Percentiles rank a stretch among this genome's conserved stretches.
These are phyloP conservation scores for Entophlyctis luteolus DNA, from an alignment of 192 early-diverging fungal genomes.

Conservation along the genomic window DNA sequence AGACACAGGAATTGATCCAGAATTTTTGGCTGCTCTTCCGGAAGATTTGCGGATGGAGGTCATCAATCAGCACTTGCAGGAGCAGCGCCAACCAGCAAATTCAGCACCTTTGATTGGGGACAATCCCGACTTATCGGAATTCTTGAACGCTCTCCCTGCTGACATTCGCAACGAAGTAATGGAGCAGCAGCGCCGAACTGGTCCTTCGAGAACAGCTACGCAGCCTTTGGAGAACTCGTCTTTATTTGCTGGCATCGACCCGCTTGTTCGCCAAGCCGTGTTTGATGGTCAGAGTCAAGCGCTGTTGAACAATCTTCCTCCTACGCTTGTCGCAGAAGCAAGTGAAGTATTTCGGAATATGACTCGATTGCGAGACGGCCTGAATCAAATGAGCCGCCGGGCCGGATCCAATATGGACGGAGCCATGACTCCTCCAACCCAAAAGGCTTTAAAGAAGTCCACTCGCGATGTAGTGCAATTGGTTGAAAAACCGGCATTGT, in stretches of 20 bases:
- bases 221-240: constrained; percentile 50
- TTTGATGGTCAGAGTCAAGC: constrained; percentile 51
- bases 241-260: constrained; percentile 57
- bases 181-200: constrained; percentile 61
- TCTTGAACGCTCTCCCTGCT: constrained; percentile 84
- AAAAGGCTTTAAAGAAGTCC: constrained; percentile 20
- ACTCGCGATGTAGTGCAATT: constrained; percentile 72
- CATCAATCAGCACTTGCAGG: constrained; percentile 72
- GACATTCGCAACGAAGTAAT: constrained; percentile 89
- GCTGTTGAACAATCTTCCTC: constrained; percentile 36
- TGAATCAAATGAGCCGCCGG: neutral
- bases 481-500: constrained; percentile 74
- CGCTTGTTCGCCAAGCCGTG: constrained; percentile 49
- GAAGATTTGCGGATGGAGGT: constrained; percentile 93
- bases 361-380: neutral
- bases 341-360: constrained; percentile 37
- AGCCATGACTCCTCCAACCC: neutral
- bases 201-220: constrained; percentile 9
- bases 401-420: neutral
- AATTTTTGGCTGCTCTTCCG: constrained; percentile 90
- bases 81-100: constrained; percentile 38
- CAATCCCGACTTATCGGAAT: constrained; percentile 52
- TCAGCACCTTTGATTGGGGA: constrained; percentile 26
- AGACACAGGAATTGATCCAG: constrained; percentile 84
- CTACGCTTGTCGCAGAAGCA: constrained; percentile 49